A percentile compares a stretch with the other conserved stretches of the same genome.
Conservation (phyloP, 2,329 filamentous ascomycete genomes). For the Colletotrichum gloeosporioides region DNA sequence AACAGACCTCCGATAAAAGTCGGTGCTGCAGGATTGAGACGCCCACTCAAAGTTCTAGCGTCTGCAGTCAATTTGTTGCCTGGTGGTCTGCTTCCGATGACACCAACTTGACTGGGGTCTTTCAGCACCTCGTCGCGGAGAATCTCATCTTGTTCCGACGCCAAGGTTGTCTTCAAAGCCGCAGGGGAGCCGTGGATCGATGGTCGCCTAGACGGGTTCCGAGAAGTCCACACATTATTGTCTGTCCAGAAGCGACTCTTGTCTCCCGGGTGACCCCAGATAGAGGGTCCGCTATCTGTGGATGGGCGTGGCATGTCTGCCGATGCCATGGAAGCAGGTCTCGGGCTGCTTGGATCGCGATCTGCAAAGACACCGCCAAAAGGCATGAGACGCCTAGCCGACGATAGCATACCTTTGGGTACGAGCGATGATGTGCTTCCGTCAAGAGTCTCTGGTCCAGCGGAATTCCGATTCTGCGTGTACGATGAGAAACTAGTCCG, state of each 20-base stretch:
- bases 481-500: conserved; percentile 61
- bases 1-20: conserved; percentile 81
- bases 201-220: conserved; percentile 79
- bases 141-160: conserved; percentile 69
- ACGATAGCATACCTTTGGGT: conserved; percentile 27
- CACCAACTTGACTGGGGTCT: conserved; percentile 63
- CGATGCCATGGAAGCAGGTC: conserved; percentile 73
- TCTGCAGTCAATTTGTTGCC: conserved; percentile 39
- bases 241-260: conserved; percentile 73
- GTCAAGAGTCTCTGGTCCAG: conserved; percentile 49
- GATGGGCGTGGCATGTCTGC: conserved; percentile 78
- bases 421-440: conserved; percentile 2
- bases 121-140: conserved; percentile 62
- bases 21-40: conserved; percentile 86
- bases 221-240: conserved; percentile 57
- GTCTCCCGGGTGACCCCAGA: conserved; percentile 67
- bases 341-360: conserved; percentile 62
- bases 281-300: conserved; percentile 73
- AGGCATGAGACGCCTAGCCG: conserved; percentile 48
- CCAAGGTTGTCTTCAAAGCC: conserved; percentile 63
- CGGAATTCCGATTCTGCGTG: conserved; percentile 64
- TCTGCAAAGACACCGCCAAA: conserved; percentile 58
- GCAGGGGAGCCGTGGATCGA: conserved; percentile 81
- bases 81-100: conserved; percentile 80
- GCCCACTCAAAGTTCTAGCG: conserved; percentile 52